These are phyloP conservation scores for Sporothrix brasiliensis DNA, from an alignment of 2,329 filamentous ascomycete genomes.

Conservation along the genomic window DNA sequence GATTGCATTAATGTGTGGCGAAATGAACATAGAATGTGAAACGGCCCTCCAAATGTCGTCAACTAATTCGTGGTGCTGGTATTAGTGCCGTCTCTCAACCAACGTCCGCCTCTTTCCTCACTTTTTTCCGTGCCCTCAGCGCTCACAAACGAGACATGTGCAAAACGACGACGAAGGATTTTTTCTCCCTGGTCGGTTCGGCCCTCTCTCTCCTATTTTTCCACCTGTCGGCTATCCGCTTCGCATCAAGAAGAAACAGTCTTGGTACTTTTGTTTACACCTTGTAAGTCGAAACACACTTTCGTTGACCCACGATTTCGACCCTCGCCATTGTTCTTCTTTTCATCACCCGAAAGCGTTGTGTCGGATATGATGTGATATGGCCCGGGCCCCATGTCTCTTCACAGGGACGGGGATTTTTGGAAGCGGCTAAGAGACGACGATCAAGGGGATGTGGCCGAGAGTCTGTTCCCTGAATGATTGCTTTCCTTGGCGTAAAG, in stretches of 20 bases:
- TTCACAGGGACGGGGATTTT: conserved; percentile 22
- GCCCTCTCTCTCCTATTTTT: background rate
- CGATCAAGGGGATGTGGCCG: conserved; percentile 17
- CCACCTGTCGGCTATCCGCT: conserved; percentile 1
- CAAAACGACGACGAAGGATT: background rate
- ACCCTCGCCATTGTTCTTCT: background rate
- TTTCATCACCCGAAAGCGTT: background rate
- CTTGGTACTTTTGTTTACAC: conserved; percentile 10
- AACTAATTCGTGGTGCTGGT: background rate
- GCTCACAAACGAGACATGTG: background rate
- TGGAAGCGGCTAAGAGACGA: conserved; percentile 24
- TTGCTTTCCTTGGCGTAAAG: background rate
- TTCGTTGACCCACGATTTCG: background rate
- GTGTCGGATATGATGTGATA: background rate
- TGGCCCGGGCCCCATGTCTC: background rate
- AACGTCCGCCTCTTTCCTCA: background rate
- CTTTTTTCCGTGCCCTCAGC: background rate
- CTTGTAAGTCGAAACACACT: background rate
- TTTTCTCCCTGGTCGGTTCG: background rate
- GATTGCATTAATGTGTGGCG: conserved; percentile 21
- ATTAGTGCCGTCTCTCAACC: background rate
- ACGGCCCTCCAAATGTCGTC: background rate
- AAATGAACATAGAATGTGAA: conserved; percentile 15
- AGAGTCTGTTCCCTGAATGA: background rate
- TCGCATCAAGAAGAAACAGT: background rate